These are phyloP conservation scores for Colletotrichum truncatum DNA, from an alignment of 2,329 filamentous ascomycete species.

Conservation along the genomic window DNA sequence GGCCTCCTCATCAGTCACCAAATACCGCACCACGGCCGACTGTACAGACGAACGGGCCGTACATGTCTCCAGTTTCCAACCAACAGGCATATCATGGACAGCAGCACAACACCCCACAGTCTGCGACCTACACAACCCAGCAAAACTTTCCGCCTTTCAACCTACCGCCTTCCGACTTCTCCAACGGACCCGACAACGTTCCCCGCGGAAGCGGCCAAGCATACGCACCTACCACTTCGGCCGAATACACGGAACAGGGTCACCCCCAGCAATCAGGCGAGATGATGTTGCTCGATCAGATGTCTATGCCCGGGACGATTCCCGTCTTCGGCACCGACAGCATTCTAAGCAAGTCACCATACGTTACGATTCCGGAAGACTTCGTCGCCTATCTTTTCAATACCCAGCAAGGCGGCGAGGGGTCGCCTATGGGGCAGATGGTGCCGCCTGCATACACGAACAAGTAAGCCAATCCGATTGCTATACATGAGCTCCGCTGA, in stretches of 20 bases:
- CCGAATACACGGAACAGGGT: conserved; percentile 56
- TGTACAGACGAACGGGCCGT: conserved; percentile 57
- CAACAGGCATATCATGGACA: conserved; percentile 59
- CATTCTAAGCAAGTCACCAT: conserved; percentile 83
- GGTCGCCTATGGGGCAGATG: conserved; percentile 61
- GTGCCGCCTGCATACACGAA: conserved; percentile 51
- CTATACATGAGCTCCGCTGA: conserved; percentile 35
- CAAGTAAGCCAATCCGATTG: conserved; percentile 24
- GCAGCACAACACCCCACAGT: conserved; percentile 55
- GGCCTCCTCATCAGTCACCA: conserved; percentile 50
- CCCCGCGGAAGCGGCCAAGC: conserved; percentile 45
- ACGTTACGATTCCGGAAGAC: conserved; percentile 84
- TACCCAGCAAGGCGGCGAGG: conserved; percentile 65
- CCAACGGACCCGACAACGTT: conserved; percentile 38
- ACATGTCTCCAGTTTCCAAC: conserved; percentile 61
- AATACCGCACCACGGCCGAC: conserved; percentile 53
- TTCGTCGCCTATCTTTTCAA: conserved; percentile 89
- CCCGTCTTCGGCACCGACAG: conserved; percentile 89
- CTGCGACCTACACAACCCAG: conserved; percentile 63
- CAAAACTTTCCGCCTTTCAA: conserved; percentile 71
- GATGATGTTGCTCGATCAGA: conserved; percentile 69
- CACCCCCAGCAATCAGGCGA: conserved; percentile 57
- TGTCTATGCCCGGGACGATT: conserved; percentile 73
- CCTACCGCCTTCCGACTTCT: conserved; percentile 69
- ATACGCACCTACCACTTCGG: conserved; percentile 47